Conservation (phyloP, 805 yeast species). For the Saturnispora sanitii region DNA sequence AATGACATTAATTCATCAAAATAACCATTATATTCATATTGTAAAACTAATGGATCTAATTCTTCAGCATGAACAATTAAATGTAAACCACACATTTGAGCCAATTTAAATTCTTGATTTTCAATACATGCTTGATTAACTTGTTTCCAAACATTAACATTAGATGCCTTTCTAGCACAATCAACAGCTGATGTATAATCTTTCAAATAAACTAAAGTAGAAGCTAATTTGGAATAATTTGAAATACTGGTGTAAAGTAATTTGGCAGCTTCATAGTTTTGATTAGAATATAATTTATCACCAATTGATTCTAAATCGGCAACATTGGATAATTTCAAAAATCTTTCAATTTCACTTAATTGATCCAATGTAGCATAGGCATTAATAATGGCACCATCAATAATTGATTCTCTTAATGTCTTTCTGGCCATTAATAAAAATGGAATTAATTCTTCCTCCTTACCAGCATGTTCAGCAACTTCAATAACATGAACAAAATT, state of each 20-base stretch:
- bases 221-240: slow-evolving; percentile 91
- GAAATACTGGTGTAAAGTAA: slow-evolving; percentile 76
- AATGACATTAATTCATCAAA: slow-evolving; percentile 85
- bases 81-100: slow-evolving; percentile 97
- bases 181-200: slow-evolving; percentile 97
- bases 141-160: slow-evolving; percentile 91
- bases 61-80: slow-evolving; percentile 97
- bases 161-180: slow-evolving; percentile 96
- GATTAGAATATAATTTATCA: slow-evolving; percentile 72
- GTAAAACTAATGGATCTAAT: slow-evolving; percentile 75
- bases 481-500: slow-evolving; percentile 89
- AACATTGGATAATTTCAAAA: slow-evolving; percentile 79
- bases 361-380: slow-evolving; percentile 74
- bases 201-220: slow-evolving; percentile 85
- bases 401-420: slow-evolving; percentile 78
- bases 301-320: slow-evolving; percentile 91
- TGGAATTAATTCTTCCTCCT: slow-evolving; percentile 84
- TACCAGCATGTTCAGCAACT: slow-evolving; percentile 90
- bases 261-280: slow-evolving; percentile 89
- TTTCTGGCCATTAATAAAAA: slow-evolving; percentile 88
- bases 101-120: slow-evolving; percentile 88
- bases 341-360: slow-evolving; percentile 71
- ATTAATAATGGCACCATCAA: slow-evolving; percentile 86
- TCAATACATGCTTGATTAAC: slow-evolving; percentile 95
- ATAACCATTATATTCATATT: slow-evolving; percentile 84